Percentiles rank a stretch among this genome's conserved stretches.
phyloP scores from a whole-genome alignment of 129 eudicot species.

The Artemisia tridentata region DNA sequence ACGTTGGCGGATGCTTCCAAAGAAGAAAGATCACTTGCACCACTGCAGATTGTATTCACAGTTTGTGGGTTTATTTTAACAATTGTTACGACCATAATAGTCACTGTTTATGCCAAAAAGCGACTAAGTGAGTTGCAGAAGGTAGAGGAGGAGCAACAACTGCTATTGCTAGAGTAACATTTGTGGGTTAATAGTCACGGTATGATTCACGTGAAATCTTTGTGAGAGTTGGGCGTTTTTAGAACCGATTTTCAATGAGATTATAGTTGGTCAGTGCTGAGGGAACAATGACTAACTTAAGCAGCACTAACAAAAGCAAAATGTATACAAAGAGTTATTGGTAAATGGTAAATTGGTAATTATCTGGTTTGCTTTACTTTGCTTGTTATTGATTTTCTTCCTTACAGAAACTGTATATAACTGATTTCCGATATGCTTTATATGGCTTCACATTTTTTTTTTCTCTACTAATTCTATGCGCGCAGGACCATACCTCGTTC shows the following conservation, averaged over 20 bases:
- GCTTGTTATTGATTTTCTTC: neutral
- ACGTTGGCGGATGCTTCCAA: slow-evolving; percentile 77
- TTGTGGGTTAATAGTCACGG: neutral
- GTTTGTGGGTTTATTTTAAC: slow-evolving; percentile 57
- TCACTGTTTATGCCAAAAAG: slow-evolving; percentile 65
- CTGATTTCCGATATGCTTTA: neutral
- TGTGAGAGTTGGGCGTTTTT: neutral
- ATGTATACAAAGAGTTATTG: neutral
- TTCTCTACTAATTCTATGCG: no score
- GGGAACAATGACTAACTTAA: neutral
- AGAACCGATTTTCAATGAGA: neutral
- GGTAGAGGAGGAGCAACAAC: slow-evolving; percentile 55
- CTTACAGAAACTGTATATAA: slow-evolving; percentile 22
- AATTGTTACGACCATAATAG: slow-evolving; percentile 49
- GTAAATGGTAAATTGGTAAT: slow-evolving; percentile 3
- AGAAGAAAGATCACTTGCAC: slow-evolving; percentile 49
- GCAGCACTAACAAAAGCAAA: slow-evolving; percentile 20
- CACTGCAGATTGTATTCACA: slow-evolving; percentile 53
- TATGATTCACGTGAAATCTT: neutral
- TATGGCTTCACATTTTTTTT: neutral
- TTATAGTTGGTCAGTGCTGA: neutral
- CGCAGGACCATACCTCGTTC: no score
- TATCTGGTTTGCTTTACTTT: neutral
- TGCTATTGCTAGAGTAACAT: slow-evolving; percentile 41
- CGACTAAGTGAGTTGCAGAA: slow-evolving; percentile 61